phyloP scores from a whole-genome alignment of 345 rosid genomes.

The Lagerstroemia speciosa region DNA sequence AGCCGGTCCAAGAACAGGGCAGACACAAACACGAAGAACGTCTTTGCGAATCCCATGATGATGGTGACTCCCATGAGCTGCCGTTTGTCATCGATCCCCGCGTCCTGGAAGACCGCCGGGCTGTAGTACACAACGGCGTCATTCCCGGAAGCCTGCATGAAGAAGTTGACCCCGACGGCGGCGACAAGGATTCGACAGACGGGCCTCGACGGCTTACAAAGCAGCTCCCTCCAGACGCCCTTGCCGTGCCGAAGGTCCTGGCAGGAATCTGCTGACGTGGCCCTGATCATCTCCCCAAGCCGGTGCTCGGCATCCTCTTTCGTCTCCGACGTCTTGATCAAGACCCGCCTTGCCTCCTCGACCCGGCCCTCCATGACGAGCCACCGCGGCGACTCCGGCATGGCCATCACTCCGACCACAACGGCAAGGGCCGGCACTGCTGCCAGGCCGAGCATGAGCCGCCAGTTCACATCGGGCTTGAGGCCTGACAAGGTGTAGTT shows the following conservation, averaged over 20 bases:
- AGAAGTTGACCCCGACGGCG: slow-evolving; percentile 56
- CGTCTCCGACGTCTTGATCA: slow-evolving; percentile 35
- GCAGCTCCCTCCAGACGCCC: slow-evolving; percentile 55
- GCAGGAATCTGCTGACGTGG: slow-evolving; percentile 15
- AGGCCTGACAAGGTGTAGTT: slow-evolving; percentile 52
- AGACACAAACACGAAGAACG: slow-evolving; percentile 38
- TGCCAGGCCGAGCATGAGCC: slow-evolving; percentile 62
- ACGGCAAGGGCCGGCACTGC: slow-evolving; percentile 39
- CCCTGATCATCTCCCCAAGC: slow-evolving; percentile 35
- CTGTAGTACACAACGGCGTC: slow-evolving; percentile 58
- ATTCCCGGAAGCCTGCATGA: slow-evolving; percentile 66
- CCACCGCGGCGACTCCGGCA: slow-evolving; percentile 84
- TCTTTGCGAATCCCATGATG: slow-evolving; percentile 42
- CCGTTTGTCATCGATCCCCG: slow-evolving; percentile 44
- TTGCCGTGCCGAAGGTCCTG: slow-evolving; percentile 23
- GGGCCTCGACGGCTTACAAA: slow-evolving; percentile 34
- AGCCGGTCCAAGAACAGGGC: slow-evolving; percentile 47
- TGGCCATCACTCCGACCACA: slow-evolving; percentile 40
- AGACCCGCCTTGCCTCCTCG: slow-evolving; percentile 42
- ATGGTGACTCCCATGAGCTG: slow-evolving; percentile 42
- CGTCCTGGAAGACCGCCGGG: slow-evolving; percentile 47
- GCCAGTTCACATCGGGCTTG: slow-evolving; percentile 38
- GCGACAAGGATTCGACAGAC: slow-evolving; percentile 48
- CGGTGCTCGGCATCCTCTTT: slow-evolving; percentile 42
- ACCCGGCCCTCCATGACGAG: slow-evolving; percentile 45